Conservation (phyloP, 1,284 basidiomycete species). For the Hypsizygus ulmarius region DNA sequence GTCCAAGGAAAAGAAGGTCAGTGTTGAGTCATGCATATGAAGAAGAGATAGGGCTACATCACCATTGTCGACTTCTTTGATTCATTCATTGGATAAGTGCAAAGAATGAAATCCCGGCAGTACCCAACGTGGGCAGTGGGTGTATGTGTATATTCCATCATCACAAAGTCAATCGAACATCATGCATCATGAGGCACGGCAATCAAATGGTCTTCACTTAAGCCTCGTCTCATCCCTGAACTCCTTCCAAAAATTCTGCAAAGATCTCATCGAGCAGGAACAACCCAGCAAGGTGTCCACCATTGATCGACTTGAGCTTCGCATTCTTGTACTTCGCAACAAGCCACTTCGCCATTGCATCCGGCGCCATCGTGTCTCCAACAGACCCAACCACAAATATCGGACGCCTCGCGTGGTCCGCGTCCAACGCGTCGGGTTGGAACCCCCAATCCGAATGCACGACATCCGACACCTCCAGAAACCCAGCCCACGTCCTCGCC, state of each 20-base stretch:
- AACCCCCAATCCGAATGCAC: slow-evolving; percentile 56
- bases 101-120: too few relatives aligned
- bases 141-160: too few relatives aligned
- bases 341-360: slow-evolving; percentile 44
- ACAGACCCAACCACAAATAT: slow-evolving; percentile 41
- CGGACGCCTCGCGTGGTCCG: slow-evolving; percentile 40
- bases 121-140: too few relatives aligned
- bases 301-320: slow-evolving; percentile 33
- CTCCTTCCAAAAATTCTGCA: slow-evolving; percentile 27
- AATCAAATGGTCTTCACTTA: too few relatives aligned
- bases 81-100: too few relatives aligned
- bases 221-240: background rate
- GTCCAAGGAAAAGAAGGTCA: too few relatives aligned
- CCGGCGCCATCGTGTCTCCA: slow-evolving; percentile 37
- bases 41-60: too few relatives aligned
- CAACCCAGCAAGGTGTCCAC: slow-evolving; percentile 44
- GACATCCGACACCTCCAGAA: slow-evolving; percentile 39
- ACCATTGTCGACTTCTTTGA: too few relatives aligned
- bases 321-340: slow-evolving; percentile 37
- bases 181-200: too few relatives aligned
- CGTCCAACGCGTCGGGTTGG: slow-evolving; percentile 33
- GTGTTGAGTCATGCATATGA: too few relatives aligned
- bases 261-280: slow-evolving; percentile 43
- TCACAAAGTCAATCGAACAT: too few relatives aligned
- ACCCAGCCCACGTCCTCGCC: slow-evolving; percentile 49